Base-by-base conservation (phyloP, 2,329 filamentous ascomycete species). In the Aspergillus fijiensis region DNA sequence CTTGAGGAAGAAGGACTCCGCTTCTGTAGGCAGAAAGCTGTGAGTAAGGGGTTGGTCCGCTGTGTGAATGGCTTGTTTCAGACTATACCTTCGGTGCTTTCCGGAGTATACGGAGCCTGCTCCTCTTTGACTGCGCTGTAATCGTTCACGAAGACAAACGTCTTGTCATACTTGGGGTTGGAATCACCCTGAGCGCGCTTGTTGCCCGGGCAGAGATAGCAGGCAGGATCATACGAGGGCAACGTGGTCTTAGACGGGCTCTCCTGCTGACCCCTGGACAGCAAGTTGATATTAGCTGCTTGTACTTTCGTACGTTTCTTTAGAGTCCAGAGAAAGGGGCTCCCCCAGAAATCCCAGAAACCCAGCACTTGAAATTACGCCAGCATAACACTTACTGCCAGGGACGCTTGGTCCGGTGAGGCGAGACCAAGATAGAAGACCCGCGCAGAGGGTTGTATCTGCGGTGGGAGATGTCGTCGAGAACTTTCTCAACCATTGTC, bases 61-160 rank as follows among this genome's bases (percentile, higher is more conserved):
- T 7, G 9, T 1, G 27, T 19, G 6, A 12, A 12, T 12, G 7
- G 27, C 9, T 9, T 5, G 7, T 53, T 6, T 31, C 31, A 25
- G n/a, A 51, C 68, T 78, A 63, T 72, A 84, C 83, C 80, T 63
- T 79, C 81, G 69, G 80, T 76, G n/a, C 78, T 74, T 23, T 80
- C 75, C 14, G 79, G 79, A 21, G 80, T 77, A 76, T 98, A 99
- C 51, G 91, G 87, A 31, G 89, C 87, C 76, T 99, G 95, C 64
- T 90, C 84, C 77, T 97, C 93, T 79, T 96, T 97, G 54, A 99
- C 94, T 2, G 95, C 95, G 70, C 92, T 96, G 78, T 95, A 99
- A 76, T 99, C 95, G 71, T 99, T 99, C 67, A 98, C 90, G 72
- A 99, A 99, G 45, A 94, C 89, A 74, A 96, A 98, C 0, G 92